Base-by-base conservation (phyloP, 2,329 filamentous ascomycete species). In the Fusarium oxysporum region DNA sequence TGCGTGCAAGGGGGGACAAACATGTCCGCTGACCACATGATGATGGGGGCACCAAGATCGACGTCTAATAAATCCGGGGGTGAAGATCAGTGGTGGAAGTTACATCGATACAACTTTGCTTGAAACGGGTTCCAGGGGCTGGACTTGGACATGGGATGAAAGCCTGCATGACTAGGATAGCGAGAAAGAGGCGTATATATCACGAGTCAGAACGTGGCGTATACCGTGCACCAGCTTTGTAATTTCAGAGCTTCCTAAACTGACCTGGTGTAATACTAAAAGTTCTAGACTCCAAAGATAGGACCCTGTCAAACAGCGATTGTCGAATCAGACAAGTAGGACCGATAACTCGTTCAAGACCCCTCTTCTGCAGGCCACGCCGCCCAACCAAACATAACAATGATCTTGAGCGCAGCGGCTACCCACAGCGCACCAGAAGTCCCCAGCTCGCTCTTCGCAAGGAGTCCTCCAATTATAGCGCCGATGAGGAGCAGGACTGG, bases 341-440 rank as follows among this genome's bases (percentile, higher is more conserved):
- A n/a, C 23, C 48, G 23, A 62, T 44, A 35, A 3, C n/a, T 16
- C 50, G n/a, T n/a, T 64, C 45, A 69, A n/a, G 65, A 32, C 57
- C 58, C 66, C 28, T 78, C 75, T 65, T 87, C 86, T 1, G 81
- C 84, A 8, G 86, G 88, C 91, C 91, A 93, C 3, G 87, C 72
- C 21, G 89, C 81, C 91, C 91, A 93, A 0, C 86, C 82, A 4
- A 88, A 28, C 1, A 90, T 84, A 66, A 92, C 88, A 4, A 81
- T 43, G 3, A 86, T 74, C 81, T 93, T 93, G 51, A 92, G 75
- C 0, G 74, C 80, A 0, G 87, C 85, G 0, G 89, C 89, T n/a
- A 87, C 83, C 90, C 90, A 92, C 65, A 92, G 75, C 3, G 89
- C 86, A 1, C 85, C 87, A 0, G 84, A 83, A 23, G 87, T 86